Evolutionary conservation across 176 grass and related monocot species (phyloP), one percentile per base, ranked within the genome.

Genomic region (Calamus simplicifolius): DNA sequence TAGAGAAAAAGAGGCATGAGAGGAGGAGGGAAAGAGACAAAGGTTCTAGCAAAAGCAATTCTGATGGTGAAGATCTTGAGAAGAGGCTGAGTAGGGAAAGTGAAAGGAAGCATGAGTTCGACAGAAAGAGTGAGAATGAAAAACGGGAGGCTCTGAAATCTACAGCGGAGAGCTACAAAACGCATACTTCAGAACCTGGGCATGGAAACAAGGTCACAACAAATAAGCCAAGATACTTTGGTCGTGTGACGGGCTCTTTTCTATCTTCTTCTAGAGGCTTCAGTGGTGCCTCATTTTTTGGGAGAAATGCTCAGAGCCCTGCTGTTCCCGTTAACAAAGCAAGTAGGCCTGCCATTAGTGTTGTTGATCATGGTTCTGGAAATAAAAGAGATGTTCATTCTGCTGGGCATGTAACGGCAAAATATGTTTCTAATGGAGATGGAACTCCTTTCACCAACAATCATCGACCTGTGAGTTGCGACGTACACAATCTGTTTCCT

Each of bases 11-110:
- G 26, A 77, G 87, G 2, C 81, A 75, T 13, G 92, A 97, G 14
- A 85, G 81, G 63, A 90, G 65, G 71, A 96, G 78, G 51, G 87
- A 82, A 49, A 87, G 54, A 70, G 89, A 97, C 76, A 90, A 79
- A 79, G 74, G 77, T 17, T 91, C 92, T 50, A 91, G 79, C 72
- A 91, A 88, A 63, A 97, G 92, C 62, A 91, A 85, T 71, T 97
- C 92, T 28, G 92, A 97, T 66, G 85, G 75, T 6, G 87, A 90
- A 27, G 90, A 95, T 49, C 56, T 80, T 21, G 87, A 90, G 19
- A 86, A 69, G 73, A 86, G 68, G 55, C 50, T 49, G 17, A 51
- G 49, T 61, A 81, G 82, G 12, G 87, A 85, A 72, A 73, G 71
- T 0, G 82, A 75, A 13, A 82, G 74, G 49, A 90, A 80, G 51